phyloP scores from a whole-genome alignment of 805 yeast genomes.

The Brettanomyces nanus region DNA sequence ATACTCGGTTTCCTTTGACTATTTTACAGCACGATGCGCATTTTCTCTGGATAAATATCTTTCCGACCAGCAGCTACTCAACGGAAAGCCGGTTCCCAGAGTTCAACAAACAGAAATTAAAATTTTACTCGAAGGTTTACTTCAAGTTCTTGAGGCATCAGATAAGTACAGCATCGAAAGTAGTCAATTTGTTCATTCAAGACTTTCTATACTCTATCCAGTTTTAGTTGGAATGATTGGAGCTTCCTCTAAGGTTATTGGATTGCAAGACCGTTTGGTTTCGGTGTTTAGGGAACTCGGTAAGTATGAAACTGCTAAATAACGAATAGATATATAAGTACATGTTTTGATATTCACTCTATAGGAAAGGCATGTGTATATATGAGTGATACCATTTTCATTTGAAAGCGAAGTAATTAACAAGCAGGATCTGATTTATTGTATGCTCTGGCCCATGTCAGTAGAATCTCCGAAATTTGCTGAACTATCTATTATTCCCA shows the following conservation, averaged over 20 bases:
- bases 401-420: too few relatives aligned
- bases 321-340: too few relatives aligned
- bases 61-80: conserved; percentile 52
- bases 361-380: too few relatives aligned
- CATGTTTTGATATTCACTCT: too few relatives aligned
- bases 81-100: conserved; percentile 56
- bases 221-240: neutral
- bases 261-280: neutral
- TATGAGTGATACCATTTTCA: too few relatives aligned
- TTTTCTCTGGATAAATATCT: conserved; percentile 56
- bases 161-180: neutral
- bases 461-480: too few relatives aligned
- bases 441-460: too few relatives aligned
- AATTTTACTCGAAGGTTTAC: conserved; percentile 36
- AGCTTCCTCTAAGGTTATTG: neutral
- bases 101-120: conserved; percentile 59
- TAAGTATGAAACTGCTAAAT: too few relatives aligned
- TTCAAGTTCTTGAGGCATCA: neutral
- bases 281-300: neutral
- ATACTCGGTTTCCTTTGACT: conserved; percentile 31
- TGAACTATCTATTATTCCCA: too few relatives aligned
- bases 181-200: neutral
- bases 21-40: conserved; percentile 48
- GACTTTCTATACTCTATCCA: conserved; percentile 1
- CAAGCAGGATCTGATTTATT: too few relatives aligned